A percentile compares a stretch with the other conserved stretches of the same genome.
Evolutionary conservation across 2,329 filamentous ascomycete species (phyloP).

Genomic region (Nemania sp.): DNA sequence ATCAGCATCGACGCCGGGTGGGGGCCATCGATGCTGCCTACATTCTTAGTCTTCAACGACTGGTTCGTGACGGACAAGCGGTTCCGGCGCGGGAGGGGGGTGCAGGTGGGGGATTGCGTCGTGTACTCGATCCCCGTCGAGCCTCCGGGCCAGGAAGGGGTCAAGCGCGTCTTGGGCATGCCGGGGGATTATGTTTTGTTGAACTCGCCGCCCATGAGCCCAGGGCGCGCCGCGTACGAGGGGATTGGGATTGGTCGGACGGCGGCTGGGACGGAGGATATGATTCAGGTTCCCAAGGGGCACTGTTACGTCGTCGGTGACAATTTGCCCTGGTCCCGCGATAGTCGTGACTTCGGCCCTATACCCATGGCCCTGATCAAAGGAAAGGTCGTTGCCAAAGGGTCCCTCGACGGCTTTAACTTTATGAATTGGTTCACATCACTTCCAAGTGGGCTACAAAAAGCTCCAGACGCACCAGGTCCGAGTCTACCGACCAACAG

Average conservation of each 20-base stretch:
- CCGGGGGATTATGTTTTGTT: slow-evolving; percentile 75
- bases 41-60: slow-evolving; percentile 69
- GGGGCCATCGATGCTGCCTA: slow-evolving; percentile 90
- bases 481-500: not conserved
- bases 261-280: slow-evolving; percentile 42
- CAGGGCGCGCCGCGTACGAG: not conserved
- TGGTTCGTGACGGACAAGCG: slow-evolving; percentile 68
- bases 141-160: slow-evolving; percentile 58
- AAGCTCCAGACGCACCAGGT: slow-evolving; percentile 3
- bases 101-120: slow-evolving; percentile 81
- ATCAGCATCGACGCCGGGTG: slow-evolving; percentile 61
- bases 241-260: not conserved
- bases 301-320: slow-evolving; percentile 93
- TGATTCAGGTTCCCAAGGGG: slow-evolving; percentile 84
- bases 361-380: slow-evolving; percentile 81
- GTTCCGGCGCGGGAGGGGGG: slow-evolving; percentile 67
- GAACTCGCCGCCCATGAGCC: slow-evolving; percentile 51
- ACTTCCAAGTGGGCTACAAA: slow-evolving; percentile 47
- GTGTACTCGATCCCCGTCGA: slow-evolving; percentile 75
- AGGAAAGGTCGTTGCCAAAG: slow-evolving; percentile 74
- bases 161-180: slow-evolving; percentile 81
- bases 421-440: slow-evolving; percentile 56
- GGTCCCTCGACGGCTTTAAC: slow-evolving; percentile 41
- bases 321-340: slow-evolving; percentile 79
- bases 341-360: slow-evolving; percentile 85